Conservation (phyloP, 805 yeast genomes). For the Candida sphagnicola region DNA sequence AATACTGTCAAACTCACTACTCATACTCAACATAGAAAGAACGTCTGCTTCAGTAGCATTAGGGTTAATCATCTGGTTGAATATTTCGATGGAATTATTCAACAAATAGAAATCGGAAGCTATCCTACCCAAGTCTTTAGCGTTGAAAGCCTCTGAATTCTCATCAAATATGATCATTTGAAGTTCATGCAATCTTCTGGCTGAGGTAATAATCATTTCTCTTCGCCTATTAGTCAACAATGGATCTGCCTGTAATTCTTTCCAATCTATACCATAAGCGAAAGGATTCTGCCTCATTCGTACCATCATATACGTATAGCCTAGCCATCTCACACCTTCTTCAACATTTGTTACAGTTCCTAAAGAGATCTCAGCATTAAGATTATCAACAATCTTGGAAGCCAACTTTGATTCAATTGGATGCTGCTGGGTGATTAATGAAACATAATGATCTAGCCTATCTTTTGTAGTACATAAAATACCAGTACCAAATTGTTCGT, state of each 20-base stretch:
- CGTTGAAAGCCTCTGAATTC: conserved; percentile 65
- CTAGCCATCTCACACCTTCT: conserved; percentile 97
- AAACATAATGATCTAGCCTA: conserved; percentile 80
- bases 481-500: conserved; percentile 89
- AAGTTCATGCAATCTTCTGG: conserved; percentile 72
- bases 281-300: conserved; percentile 94
- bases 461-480: conserved; percentile 81
- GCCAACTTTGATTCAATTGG: conserved; percentile 88
- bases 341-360: conserved; percentile 94
- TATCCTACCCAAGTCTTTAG: conserved; percentile 90
- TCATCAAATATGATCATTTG: conserved; percentile 96
- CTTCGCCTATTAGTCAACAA: conserved; percentile 68
- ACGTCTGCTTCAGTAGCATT: conserved; percentile 90
- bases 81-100: conserved; percentile 82
- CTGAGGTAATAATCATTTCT: conserved; percentile 74
- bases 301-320: conserved; percentile 90
- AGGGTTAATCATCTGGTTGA: conserved; percentile 81
- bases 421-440: conserved; percentile 86
- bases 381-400: conserved; percentile 78
- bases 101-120: conserved; percentile 91
- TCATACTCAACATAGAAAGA: conserved; percentile 81
- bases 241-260: conserved; percentile 80
- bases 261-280: conserved; percentile 87
- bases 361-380: conserved; percentile 93
- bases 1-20: conserved; percentile 89